Evolutionary conservation across 2,329 filamentous ascomycete species (phyloP).

Genomic region (Cordyceps fumosorosea): DNA sequence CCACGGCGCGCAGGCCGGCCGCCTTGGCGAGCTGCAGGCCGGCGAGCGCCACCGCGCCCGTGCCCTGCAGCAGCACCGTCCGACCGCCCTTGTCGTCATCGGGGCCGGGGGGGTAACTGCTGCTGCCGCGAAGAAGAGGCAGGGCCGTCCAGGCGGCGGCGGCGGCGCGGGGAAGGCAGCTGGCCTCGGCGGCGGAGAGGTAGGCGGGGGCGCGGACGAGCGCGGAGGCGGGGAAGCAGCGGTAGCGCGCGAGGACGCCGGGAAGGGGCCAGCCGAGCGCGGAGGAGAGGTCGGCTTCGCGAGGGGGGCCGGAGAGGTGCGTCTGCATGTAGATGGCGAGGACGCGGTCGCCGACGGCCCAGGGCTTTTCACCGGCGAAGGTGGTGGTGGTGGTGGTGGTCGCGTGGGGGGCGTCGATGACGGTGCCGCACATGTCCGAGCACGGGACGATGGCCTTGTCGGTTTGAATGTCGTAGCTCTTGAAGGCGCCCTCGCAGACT

Average conservation of each 20-base stretch:
- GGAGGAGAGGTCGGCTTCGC: constrained; percentile 44
- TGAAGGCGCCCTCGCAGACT: constrained; percentile 62
- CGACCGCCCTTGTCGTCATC: too few relatives aligned
- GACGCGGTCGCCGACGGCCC: constrained; percentile 57
- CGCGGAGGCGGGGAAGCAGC: constrained; percentile 50
- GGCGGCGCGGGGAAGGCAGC: constrained; percentile 53
- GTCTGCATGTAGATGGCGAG: constrained; percentile 56
- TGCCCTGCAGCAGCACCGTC: constrained; percentile 46
- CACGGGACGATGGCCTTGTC: constrained; percentile 49
- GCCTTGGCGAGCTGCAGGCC: constrained; percentile 49
- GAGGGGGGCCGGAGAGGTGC: constrained; percentile 53
- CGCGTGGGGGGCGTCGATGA: constrained; percentile 35
- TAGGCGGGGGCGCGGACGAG: constrained; percentile 52
- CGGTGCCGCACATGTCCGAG: constrained; percentile 63
- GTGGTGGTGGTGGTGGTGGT: too few relatives aligned
- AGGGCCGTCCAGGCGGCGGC: constrained; percentile 61
- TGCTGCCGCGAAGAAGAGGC: constrained; percentile 37
- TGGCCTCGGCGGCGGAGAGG: constrained; percentile 52
- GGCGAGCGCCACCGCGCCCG: constrained; percentile 45
- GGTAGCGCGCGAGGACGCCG: constrained; percentile 53
- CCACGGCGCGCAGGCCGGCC: constrained; percentile 42
- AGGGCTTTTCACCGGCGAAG: constrained; percentile 23
- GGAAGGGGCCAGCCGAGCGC: constrained; percentile 55
- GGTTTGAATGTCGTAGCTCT: constrained; percentile 47
- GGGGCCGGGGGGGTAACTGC: too few relatives aligned